A percentile compares a stretch with the other conserved stretches of the same genome.
Evolutionary conservation across 108 stramenopile genomes (phyloP).

Genomic region (Pseudonitzschia multiseries): DNA sequence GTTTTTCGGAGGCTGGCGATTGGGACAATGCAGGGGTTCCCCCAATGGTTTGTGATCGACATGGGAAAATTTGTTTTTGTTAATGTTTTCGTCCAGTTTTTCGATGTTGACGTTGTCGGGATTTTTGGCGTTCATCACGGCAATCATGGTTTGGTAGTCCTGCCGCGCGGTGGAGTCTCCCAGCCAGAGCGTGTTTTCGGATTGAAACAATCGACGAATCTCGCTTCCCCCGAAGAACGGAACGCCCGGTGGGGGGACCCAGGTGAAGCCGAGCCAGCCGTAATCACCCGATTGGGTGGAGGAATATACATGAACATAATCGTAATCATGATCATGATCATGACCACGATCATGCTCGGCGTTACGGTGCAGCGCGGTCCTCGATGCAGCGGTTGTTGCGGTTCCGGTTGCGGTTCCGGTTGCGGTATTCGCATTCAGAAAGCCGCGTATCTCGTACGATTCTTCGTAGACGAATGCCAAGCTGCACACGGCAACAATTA

Average conservation of each 20-base stretch:
- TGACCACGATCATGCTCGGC: no score
- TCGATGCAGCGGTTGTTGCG: no score
- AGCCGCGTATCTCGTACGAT: no score
- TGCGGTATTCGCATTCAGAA: no score
- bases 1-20: background rate
- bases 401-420: no score
- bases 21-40: background rate
- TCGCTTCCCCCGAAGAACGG: background rate
- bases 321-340: no score
- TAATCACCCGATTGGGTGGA: background rate
- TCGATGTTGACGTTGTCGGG: background rate
- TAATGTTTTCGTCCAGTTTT: background rate
- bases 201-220: background rate
- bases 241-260: slow-evolving; percentile 2
- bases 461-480: no score
- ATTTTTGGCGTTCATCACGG: background rate
- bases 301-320: no score
- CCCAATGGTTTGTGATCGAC: background rate
- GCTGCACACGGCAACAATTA: no score
- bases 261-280: background rate
- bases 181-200: slow-evolving; percentile 12
- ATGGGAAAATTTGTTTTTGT: background rate
- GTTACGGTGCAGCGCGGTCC: no score
- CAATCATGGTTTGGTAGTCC: slow-evolving; percentile 11
- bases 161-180: slow-evolving; percentile 18